Evolutionary conservation across 192 early-diverging fungal species (phyloP), one percentile per base, ranked within the genome.

Genomic region (Backusella circina): DNA sequence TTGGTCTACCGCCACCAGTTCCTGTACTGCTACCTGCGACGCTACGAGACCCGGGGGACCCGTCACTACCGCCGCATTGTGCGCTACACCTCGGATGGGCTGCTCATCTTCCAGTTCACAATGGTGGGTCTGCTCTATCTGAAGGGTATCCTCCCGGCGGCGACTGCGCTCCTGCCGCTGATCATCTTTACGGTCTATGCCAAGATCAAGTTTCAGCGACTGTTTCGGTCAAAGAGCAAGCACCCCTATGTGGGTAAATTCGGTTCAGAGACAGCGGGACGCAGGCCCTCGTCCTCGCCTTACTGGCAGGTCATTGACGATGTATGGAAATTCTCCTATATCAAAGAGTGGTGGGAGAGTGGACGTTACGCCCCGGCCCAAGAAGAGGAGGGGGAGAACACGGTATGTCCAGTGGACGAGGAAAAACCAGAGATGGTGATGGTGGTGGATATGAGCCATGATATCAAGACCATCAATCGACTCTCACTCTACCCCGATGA

Each of bases 1-100:
- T 74, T 87, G 0, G 84, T 89, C 16, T 91, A 85, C 75, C 87
- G 89, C 33, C 85, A 91, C 57, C 89, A 91, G 44, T 87, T 88
- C 51, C 84, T 86, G 5, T 91, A 88, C 50, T 86, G 85, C 51
- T 91, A 89, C 65, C 77, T 91, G 33, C 83, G 85, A 41, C 81
- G 85, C 33, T 90, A 90, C 47, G 90, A 91, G 68, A 79, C 85
- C 16, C 80, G 86, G 28, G 90, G 90, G 2, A 35, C 76, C 3
- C 80, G 78, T 26, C 87, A 84, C 37, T 90, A 85, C 54, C 82
- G 82, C 44, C 80, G 84, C 8, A 82, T 91, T 33, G 81, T 86
- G 18, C 84, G 88, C 30, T 90, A 88, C 54, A 83, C 84, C 0
- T 84, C 87, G 3, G 86, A 88, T 44, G 90, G 90, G 0, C 66